These are phyloP conservation scores for Globisporangium abappressorium DNA, from an alignment of 352 stramenopile genomes.

Conservation along the genomic window DNA sequence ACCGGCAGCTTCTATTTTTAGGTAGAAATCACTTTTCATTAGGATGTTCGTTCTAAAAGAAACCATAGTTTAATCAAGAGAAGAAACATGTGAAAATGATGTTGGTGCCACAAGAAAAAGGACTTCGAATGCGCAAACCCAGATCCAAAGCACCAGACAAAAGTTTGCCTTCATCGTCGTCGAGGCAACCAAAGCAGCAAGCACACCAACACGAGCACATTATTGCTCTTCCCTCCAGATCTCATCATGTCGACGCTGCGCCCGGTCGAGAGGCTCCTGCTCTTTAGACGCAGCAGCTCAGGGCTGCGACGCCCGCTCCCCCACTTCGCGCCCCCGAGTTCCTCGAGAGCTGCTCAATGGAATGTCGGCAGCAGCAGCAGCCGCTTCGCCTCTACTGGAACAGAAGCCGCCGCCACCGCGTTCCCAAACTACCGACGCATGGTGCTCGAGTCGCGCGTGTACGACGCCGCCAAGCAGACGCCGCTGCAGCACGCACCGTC, in stretches of 20 bases:
- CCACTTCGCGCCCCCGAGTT: not conserved
- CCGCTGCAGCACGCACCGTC: slow-evolving; percentile 67
- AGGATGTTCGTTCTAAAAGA: not conserved
- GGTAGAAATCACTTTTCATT: too few relatives aligned
- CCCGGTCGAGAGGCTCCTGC: slow-evolving; percentile 5
- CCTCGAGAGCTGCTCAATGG: slow-evolving; percentile 5
- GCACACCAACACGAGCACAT: not conserved
- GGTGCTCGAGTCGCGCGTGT: slow-evolving; percentile 85
- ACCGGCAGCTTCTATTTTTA: too few relatives aligned
- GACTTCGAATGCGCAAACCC: not conserved
- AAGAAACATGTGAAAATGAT: not conserved
- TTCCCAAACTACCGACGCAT: slow-evolving; percentile 75
- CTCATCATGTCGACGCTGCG: slow-evolving; percentile 5
- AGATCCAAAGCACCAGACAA: not conserved
- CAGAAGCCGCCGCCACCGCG: slow-evolving; percentile 5
- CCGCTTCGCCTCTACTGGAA: slow-evolving; percentile 6
- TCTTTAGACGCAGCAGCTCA: not conserved
- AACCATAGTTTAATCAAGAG: not conserved
- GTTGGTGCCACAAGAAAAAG: not conserved
- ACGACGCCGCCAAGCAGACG: slow-evolving; percentile 84
- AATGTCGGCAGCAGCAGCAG: not conserved
- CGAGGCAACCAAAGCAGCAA: not conserved
- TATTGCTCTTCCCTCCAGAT: not conserved
- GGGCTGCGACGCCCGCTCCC: not conserved
- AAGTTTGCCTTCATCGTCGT: not conserved